These are phyloP conservation scores for Aristolochia fimbriata DNA, from an alignment of 164 flowering plant species.

Conservation along the genomic window DNA sequence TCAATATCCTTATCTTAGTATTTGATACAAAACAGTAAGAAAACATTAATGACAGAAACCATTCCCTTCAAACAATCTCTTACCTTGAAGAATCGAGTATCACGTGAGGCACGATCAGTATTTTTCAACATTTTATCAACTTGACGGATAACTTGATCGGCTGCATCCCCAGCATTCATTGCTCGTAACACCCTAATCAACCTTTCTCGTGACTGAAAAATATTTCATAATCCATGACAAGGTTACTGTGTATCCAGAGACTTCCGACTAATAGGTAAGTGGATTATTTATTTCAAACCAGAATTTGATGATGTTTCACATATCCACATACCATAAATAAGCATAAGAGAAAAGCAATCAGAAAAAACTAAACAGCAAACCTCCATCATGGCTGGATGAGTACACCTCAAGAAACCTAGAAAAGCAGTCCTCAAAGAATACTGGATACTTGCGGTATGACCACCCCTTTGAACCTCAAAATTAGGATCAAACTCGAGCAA, in stretches of 20 bases:
- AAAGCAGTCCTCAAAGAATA: constrained; percentile 85
- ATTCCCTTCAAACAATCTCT: not conserved
- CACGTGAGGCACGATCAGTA: constrained; percentile 65
- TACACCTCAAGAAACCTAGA: constrained; percentile 81
- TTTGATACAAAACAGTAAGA: not conserved
- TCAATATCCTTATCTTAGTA: not conserved
- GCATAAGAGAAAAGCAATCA: too few relatives aligned
- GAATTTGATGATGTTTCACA: not conserved
- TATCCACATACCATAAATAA: not conserved
- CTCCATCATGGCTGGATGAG: constrained; percentile 61
- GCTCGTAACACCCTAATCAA: constrained; percentile 62
- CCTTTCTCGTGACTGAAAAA: constrained; percentile 77
- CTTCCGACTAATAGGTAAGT: not conserved
- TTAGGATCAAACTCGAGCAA: constrained; percentile 62
- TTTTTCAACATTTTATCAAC: constrained; percentile 70
- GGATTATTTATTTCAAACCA: not conserved
- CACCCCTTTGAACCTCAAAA: constrained; percentile 40
- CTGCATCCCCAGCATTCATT: constrained; percentile 98
- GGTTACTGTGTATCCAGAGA: too few relatives aligned
- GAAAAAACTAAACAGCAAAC: constrained; percentile 24
- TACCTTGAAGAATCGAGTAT: constrained; percentile 60
- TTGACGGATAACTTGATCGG: constrained; percentile 89
- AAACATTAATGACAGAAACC: not conserved
- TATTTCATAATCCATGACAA: not conserved
- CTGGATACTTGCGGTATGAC: constrained; percentile 70